Evolutionary conservation across 2,329 filamentous ascomycete species (phyloP).

Genomic region (Aspergillus piperis): DNA sequence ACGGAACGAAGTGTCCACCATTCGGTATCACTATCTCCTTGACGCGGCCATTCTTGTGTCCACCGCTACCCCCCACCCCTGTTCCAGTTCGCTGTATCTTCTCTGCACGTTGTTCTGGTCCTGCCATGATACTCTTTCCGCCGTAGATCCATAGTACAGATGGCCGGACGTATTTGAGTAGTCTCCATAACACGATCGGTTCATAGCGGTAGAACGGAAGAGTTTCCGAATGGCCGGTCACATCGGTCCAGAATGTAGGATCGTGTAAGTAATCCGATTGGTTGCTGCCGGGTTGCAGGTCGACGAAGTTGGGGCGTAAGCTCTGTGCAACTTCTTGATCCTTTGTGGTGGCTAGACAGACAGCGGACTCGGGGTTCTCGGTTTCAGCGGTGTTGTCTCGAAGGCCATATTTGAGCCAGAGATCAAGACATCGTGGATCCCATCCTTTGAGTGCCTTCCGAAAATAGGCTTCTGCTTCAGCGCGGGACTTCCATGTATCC

Average conservation of each 20-base stretch:
- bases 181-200: neutral
- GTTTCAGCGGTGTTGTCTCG: neutral
- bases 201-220: constrained; percentile 7
- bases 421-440: constrained; percentile 14
- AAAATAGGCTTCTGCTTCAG: constrained; percentile 8
- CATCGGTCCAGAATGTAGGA: neutral
- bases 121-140: neutral
- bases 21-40: neutral
- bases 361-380: constrained; percentile 24
- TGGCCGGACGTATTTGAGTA: constrained; percentile 6
- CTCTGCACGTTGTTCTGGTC: neutral
- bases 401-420: constrained; percentile 16
- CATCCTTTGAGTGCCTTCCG: constrained; percentile 4
- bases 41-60: neutral
- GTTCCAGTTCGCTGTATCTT: constrained; percentile 1
- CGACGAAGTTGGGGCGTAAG: constrained; percentile 29
- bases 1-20: constrained; percentile 2
- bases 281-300: neutral
- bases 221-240: neutral
- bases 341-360: constrained; percentile 71
- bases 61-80: constrained; percentile 9
- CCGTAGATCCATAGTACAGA: constrained; percentile 10
- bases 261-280: neutral
- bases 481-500: constrained; percentile 14
- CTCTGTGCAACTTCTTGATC: constrained; percentile 68